Evolutionary conservation across 345 rosid genomes (phyloP), one percentile per base, ranked within the genome.

Genomic region (Sisymbrium altissimum): DNA sequence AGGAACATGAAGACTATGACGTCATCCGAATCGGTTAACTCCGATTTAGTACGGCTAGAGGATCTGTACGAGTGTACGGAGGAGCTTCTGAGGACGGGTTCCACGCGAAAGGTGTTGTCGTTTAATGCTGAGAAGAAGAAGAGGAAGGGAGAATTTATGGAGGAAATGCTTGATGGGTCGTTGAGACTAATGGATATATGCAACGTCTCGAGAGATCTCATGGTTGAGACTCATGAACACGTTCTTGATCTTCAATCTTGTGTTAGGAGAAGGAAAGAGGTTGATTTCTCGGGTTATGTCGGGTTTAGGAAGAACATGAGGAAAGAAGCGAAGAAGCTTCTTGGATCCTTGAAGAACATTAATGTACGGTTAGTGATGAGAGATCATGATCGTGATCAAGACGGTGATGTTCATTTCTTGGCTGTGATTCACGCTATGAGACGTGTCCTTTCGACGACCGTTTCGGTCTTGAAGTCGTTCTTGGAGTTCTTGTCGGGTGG

Each of bases 131-230:
- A 40, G 68, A 68, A 18, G 45, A 74, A 40, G 68, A 64, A 45
- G 45, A 59, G 36, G 35, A 39, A 73, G 14, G 72, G 79, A 32
- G 81, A 84, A 6, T 82, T 81, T 68, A 49, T 86, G 3, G 84
- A 87, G 21, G 83, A 81, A 36, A 53, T 88, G 23, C 73, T 90
- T 78, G 93, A 90, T 74, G 86, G 79, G 33, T 88, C 90, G 0
- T 79, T 88, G 32, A 83, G 21, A 82, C 73, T 87, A 19, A 68
- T 90, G 15, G 97, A 93, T 72, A 65, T 82, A 44, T 88, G 93
- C 66, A 81, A 81, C 18, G 75, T 79, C n/a, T 68, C 88, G n/a
- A 83, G 87, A 43, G 92, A 93, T 62, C 70, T 79, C 50, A 53
- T 85, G 71, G 71, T 76, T 39, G 79, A 82, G 50, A 71, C 84